These are phyloP conservation scores for Leccinum solheimii DNA, from an alignment of 1,284 basidiomycete genomes.

Conservation along the genomic window DNA sequence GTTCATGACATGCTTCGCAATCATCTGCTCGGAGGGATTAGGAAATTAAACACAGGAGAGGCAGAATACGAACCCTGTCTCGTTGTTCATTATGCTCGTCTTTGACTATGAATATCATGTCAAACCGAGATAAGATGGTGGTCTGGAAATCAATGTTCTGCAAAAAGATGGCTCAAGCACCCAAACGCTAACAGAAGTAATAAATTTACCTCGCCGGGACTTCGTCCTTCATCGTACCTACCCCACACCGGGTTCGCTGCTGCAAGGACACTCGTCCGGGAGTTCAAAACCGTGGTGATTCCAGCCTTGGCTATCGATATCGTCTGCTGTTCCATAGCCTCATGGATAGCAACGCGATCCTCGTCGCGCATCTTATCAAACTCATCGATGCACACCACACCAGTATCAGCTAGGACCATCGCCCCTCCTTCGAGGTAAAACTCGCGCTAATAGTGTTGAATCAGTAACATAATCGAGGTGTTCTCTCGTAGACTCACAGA, in stretches of 20 bases:
- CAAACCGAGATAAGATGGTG: constrained; percentile 97
- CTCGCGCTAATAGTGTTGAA: constrained; percentile 65
- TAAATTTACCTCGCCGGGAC: constrained; percentile 82
- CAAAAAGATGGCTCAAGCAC: background rate
- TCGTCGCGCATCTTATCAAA: constrained; percentile 99
- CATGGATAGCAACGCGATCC: constrained; percentile 98
- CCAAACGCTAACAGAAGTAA: background rate
- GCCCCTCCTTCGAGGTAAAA: constrained; percentile 99
- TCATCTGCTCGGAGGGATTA: constrained; percentile 56
- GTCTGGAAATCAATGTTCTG: constrained; percentile 99
- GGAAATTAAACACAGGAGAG: background rate
- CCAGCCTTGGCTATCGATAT: constrained; percentile 99
- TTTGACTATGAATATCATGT: constrained; percentile 99
- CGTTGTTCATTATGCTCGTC: constrained; percentile 97
- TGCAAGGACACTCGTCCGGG: constrained; percentile 93
- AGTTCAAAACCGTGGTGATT: constrained; percentile 98
- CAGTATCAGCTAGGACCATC: constrained; percentile 98
- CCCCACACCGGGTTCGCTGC: constrained; percentile 99
- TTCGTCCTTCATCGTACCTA: constrained; percentile 96
- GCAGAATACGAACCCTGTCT: constrained; percentile 64
- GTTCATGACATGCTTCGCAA: constrained; percentile 98
- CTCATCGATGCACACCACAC: constrained; percentile 99
- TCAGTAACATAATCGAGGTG: constrained; percentile 1
- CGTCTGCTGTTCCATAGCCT: constrained; percentile 99
- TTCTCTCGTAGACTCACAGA: constrained; percentile 59